Evolutionary conservation across 1,284 basidiomycete genomes (phyloP).

Genomic region (Termitomyces sp.): DNA sequence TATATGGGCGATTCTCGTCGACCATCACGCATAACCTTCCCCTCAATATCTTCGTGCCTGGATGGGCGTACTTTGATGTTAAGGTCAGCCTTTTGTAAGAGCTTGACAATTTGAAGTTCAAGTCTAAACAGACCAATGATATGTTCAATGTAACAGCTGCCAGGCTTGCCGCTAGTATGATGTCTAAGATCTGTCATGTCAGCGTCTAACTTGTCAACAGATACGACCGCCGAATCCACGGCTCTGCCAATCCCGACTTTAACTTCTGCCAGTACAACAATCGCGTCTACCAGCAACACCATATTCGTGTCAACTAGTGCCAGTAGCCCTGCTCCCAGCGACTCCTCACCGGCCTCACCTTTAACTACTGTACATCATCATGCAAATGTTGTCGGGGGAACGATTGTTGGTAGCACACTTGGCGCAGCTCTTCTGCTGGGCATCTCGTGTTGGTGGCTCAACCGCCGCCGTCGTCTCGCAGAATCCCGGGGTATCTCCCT

Average conservation of each 20-base stretch:
- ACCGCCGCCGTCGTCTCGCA: conserved; percentile 9
- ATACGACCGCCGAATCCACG: conserved; percentile 15
- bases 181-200: background rate
- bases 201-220: conserved; percentile 1
- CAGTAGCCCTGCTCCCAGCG: background rate
- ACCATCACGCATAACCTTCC: conserved; percentile 7
- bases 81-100: conserved; percentile 8
- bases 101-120: background rate
- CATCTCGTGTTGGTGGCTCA: conserved; percentile 10
- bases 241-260: conserved; percentile 11
- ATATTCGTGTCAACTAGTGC: background rate
- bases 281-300: background rate
- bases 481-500: background rate
- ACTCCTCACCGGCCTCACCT: background rate
- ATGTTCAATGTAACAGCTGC: conserved; percentile 15
- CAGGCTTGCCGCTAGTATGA: conserved; percentile 13
- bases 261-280: conserved; percentile 3
- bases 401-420: conserved; percentile 13
- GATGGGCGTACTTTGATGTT: conserved; percentile 20
- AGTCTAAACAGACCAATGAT: conserved; percentile 4
- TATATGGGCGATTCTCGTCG: too few relatives aligned
- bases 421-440: conserved; percentile 11
- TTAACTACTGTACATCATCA: background rate
- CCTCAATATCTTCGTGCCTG: conserved; percentile 15
- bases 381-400: conserved; percentile 13